phyloP scores from a whole-genome alignment of 2,329 filamentous ascomycete genomes.

The Tolypocladium ovalisporum region DNA sequence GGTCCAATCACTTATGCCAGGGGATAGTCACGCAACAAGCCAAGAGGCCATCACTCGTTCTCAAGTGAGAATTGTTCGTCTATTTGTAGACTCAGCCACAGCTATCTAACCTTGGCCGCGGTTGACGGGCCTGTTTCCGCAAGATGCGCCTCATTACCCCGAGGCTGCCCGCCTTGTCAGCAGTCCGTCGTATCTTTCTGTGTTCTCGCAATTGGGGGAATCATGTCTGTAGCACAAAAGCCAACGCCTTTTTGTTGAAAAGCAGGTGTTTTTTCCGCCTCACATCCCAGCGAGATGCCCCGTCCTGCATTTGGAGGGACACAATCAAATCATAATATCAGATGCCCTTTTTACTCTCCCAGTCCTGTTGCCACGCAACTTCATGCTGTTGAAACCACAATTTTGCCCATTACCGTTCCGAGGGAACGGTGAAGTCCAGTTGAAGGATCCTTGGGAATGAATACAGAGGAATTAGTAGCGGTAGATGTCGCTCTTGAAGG shows the following conservation, averaged over 20 bases:
- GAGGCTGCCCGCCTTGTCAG: not conserved
- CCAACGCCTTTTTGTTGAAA: constrained; percentile 30
- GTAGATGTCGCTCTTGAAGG: constrained; percentile 85
- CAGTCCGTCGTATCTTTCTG: constrained; percentile 9
- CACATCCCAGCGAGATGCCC: constrained; percentile 16
- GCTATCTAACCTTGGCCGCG: constrained; percentile 23
- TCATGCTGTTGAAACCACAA: constrained; percentile 34
- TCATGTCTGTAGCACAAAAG: constrained; percentile 23
- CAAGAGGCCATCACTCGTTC: not conserved
- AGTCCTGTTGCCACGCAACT: constrained; percentile 27
- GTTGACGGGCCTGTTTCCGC: constrained; percentile 28
- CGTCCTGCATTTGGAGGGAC: constrained; percentile 2
- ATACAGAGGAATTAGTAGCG: constrained; percentile 31
- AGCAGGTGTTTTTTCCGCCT: constrained; percentile 24
- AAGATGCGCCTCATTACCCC: constrained; percentile 3
- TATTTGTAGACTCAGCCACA: constrained; percentile 11
- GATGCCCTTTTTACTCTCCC: constrained; percentile 16
- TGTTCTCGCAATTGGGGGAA: constrained; percentile 20
- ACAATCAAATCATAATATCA: constrained; percentile 12
- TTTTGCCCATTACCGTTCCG: constrained; percentile 22
- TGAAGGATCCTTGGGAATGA: constrained; percentile 27
- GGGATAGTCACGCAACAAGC: not conserved
- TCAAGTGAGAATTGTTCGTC: constrained; percentile 7
- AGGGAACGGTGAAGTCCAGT: constrained; percentile 22
- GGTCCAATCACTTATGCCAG: not conserved